A percentile compares a stretch with the other conserved stretches of the same genome.
Evolutionary conservation across 2,329 filamentous ascomycete genomes (phyloP).

Genomic region (Fusarium subglutinans): DNA sequence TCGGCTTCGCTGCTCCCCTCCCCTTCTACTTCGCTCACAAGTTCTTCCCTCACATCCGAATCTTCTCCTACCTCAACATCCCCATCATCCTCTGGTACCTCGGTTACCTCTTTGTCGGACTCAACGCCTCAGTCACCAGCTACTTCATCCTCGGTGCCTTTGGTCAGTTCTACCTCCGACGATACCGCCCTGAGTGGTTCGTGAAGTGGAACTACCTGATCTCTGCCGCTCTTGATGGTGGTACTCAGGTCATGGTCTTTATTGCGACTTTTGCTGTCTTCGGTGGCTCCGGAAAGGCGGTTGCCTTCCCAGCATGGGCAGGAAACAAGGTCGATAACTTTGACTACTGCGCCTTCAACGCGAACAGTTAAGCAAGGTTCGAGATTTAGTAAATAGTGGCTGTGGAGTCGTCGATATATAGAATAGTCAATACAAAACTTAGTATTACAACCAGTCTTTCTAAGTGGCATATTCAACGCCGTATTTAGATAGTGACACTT

Average conservation of each 20-base stretch:
- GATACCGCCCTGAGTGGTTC: constrained; percentile 61
- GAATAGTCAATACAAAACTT: neutral
- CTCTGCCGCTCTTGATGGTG: constrained; percentile 62
- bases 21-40: constrained; percentile 7
- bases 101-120: constrained; percentile 42
- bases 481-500: too few species aligned
- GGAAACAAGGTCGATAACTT: constrained; percentile 54
- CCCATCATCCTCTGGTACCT: constrained; percentile 52
- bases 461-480: rapidly evolving
- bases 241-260: constrained; percentile 57
- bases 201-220: constrained; percentile 63
- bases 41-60: constrained; percentile 53
- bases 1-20: constrained; percentile 50
- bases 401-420: neutral
- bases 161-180: constrained; percentile 61
- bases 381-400: neutral
- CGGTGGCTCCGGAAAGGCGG: constrained; percentile 55
- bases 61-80: constrained; percentile 58
- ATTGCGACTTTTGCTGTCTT: constrained; percentile 66
- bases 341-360: constrained; percentile 8
- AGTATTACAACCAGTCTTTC: neutral
- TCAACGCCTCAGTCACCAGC: constrained; percentile 60
- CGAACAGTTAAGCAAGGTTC: neutral
- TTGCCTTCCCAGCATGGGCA: constrained; percentile 62
- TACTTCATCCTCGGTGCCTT: constrained; percentile 61